Base-by-base conservation (phyloP, 768 basidiomycete species). In the Pluteus cervinus region DNA sequence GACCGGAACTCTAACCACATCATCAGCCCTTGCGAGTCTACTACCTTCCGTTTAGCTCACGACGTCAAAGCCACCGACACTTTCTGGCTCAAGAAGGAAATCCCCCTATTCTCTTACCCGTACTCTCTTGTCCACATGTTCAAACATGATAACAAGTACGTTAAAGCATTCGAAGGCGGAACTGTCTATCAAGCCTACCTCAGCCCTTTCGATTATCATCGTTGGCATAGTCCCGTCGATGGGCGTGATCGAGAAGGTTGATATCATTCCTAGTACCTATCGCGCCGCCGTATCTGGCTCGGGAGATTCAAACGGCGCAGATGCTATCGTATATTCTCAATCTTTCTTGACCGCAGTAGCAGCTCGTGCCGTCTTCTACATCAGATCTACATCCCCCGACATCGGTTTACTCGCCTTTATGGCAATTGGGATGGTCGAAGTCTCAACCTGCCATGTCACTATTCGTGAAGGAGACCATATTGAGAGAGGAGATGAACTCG, bases 1-100 rank as follows among this genome's bases (percentile, higher is more conserved):
- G 37, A 54, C 10, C n/a, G n/a, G n/a, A 40, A 56, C 31, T 23
- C 54, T 18, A 33, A 36, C n/a, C 44, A 76, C 43, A 58, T 81
- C 47, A 65, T 57, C 40, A 68, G 60, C 42, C 57, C 71, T 8
- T 81, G 78, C 60, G 79, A 82, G 50, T 74, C 72, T 12, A 63
- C 55, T n/a, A 52, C 73, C 3, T 68, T 72, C 51, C 57, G 62
- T 25, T 59, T 74, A 26, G 55, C 53, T 2, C 20, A 30, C 23
- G 42, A 69, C 39, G 66, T 75, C 23, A 49, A 70, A 36, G 51
- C 49, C 2, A 51, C 50, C 5, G 74, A 76, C 38, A 46, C 51
- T 23, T 79, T 81, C 55, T 81, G 76, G 77, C 47, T 79, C 53
- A 81, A 82, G 50, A 73, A 65, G 0, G 61, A 79, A 47, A n/a